Conservation (phyloP, 2,329 filamentous ascomycete species). For the Ilyonectria sp. region DNA sequence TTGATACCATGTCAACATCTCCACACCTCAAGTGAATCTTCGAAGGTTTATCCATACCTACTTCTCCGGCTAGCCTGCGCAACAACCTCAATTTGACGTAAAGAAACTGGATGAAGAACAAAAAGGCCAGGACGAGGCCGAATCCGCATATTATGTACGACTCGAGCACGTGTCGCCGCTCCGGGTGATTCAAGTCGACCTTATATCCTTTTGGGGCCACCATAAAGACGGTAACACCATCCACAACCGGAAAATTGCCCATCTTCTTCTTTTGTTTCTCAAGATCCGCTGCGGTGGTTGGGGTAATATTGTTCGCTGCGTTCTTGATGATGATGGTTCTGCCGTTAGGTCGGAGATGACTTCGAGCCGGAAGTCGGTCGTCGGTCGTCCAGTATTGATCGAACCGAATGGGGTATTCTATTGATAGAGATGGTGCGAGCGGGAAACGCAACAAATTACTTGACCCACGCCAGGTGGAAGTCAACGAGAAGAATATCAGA, state of each 20-base stretch:
- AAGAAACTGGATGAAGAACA: conserved; percentile 45
- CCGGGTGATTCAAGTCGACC: conserved; percentile 53
- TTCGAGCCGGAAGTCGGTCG: background rate
- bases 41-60: conserved; percentile 28
- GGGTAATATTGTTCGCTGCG: background rate
- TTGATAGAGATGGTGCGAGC: background rate
- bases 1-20: conserved; percentile 19
- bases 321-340: background rate
- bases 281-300: background rate
- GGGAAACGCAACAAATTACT: background rate
- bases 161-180: conserved; percentile 38
- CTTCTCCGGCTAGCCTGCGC: conserved; percentile 39
- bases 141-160: conserved; percentile 40
- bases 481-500: conserved; percentile 3
- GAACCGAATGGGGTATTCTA: background rate
- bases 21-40: background rate
- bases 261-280: conserved; percentile 14
- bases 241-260: conserved; percentile 34
- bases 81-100: conserved; percentile 44
- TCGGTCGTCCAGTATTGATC: background rate
- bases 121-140: conserved; percentile 37
- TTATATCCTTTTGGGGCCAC: conserved; percentile 50
- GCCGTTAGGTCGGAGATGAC: background rate
- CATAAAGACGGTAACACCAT: conserved; percentile 40
- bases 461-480: background rate